A percentile compares a stretch with the other conserved stretches of the same genome.
Evolutionary conservation across 1,284 basidiomycete genomes (phyloP).

Genomic region (Cutaneotrichosporon cyanovorans): DNA sequence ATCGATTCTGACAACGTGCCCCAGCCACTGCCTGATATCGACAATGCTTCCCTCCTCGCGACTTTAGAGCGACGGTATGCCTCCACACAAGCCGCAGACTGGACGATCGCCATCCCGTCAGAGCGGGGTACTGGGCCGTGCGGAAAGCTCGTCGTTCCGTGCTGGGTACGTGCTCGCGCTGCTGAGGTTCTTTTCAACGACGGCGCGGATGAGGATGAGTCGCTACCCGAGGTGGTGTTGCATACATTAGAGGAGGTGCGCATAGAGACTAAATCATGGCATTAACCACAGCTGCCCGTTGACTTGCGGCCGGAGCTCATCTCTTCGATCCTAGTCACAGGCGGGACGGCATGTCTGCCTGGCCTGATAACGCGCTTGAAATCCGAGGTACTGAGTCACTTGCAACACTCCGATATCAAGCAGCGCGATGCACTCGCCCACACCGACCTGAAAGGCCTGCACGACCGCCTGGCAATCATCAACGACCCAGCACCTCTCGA

Average conservation of each 20-base stretch:
- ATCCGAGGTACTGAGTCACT: slow-evolving; percentile 58
- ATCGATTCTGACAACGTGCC: background rate
- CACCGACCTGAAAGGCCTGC: slow-evolving; percentile 59
- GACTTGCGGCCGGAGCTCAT: slow-evolving; percentile 76
- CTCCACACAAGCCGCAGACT: slow-evolving; percentile 17
- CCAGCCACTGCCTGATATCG: slow-evolving; percentile 7
- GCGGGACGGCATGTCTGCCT: slow-evolving; percentile 84
- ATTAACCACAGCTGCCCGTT: slow-evolving; percentile 61
- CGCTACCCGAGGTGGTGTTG: slow-evolving; percentile 70
- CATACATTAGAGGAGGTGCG: slow-evolving; percentile 67
- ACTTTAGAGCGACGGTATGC: slow-evolving; percentile 16
- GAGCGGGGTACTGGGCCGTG: slow-evolving; percentile 4
- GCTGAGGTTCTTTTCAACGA: slow-evolving; percentile 85
- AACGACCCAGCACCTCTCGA: slow-evolving; percentile 59
- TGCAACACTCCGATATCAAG: slow-evolving; percentile 29
- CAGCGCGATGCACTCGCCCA: slow-evolving; percentile 43
- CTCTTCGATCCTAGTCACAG: slow-evolving; percentile 71
- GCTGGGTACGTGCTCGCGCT: slow-evolving; percentile 87
- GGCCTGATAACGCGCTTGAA: slow-evolving; percentile 83
- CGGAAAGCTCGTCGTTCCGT: slow-evolving; percentile 63
- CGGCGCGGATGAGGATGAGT: slow-evolving; percentile 63
- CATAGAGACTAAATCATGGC: background rate
- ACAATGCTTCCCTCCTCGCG: slow-evolving; percentile 12
- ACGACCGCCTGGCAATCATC: slow-evolving; percentile 65
- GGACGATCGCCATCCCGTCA: slow-evolving; percentile 14